These are phyloP conservation scores for Cephalotrichum gorgonifer DNA, from an alignment of 2,329 filamentous ascomycete species.

Conservation along the genomic window DNA sequence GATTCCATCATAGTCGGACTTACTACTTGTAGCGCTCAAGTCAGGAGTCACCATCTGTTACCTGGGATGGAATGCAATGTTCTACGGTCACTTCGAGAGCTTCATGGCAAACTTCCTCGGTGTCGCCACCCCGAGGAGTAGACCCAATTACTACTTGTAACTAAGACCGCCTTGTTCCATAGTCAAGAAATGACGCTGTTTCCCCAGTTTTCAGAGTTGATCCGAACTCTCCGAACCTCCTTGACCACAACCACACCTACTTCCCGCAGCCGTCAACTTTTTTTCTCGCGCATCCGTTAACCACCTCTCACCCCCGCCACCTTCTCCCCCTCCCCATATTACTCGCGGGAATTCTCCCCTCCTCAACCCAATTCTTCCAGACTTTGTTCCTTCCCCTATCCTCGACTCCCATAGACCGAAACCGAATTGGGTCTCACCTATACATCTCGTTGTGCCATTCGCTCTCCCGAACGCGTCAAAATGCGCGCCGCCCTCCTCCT, in stretches of 20 bases:
- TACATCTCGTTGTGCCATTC: no score
- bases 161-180: no score
- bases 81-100: no score
- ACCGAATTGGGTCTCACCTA: no score
- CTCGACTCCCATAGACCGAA: no score
- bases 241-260: neutral
- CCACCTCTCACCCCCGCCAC: neutral
- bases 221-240: neutral
- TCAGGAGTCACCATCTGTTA: no score
- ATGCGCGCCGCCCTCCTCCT: slow-evolving; percentile 1
- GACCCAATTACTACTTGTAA: no score
- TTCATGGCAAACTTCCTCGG: no score
- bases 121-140: no score
- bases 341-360: neutral
- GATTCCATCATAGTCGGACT: no score
- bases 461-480: slow-evolving; percentile 4
- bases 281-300: slow-evolving; percentile 1
- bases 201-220: neutral
- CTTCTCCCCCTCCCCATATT: neutral
- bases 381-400: neutral
- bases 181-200: neutral
- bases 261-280: neutral
- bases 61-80: no score
- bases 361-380: neutral
- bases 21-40: no score